Evolutionary conservation across 108 stramenopile genomes (phyloP), one percentile per base, ranked within the genome.

Genomic region (Chaetoceros tenuissimus): DNA sequence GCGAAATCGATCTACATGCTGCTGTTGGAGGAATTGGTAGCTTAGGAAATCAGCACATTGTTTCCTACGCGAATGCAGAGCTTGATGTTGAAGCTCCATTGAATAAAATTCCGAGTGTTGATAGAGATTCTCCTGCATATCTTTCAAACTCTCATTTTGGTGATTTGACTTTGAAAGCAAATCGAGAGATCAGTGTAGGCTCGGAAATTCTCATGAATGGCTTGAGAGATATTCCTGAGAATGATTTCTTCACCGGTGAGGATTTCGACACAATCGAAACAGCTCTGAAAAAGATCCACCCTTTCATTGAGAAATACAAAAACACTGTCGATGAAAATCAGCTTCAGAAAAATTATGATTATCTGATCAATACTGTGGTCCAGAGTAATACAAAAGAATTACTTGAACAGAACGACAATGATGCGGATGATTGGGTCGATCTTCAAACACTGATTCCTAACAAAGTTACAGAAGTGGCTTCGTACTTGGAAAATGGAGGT

Each of bases 101-200:
- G 13, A 13, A 40, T 40, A 5, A 13, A 40, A 10, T 40, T 10
- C 34, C 34, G 13, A 40, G 5, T 5, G 13, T 40, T 40, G 34
- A 40, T 5, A 13, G 34, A 10, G 34, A 10, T 27, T 75, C 75
- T 67, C 82, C 88, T 31, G 80, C 78, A 26, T 62, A 82, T 28
- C 84, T 84, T 13, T 80, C 82, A 2, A 80, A 71, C 34, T 73
- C 69, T 16, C 62, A 62, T 17, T 90, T 69, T 68, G 81, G 82
- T 62, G 69, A 78, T 43, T 57, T 80, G 25, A 68, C 74, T 16
- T 44, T 84, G 43, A 21, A 59, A 31, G 62, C 75, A 0, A 67
- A 53, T 1, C 65, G 66, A 28, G 66, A 74, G 5, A 83, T 89
- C 52, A 63, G 57, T 24, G 67, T 72, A 3, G 88, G 88, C 31